Evolutionary conservation across 345 rosid species (phyloP).

Genomic region (Laguncularia racemosa): DNA sequence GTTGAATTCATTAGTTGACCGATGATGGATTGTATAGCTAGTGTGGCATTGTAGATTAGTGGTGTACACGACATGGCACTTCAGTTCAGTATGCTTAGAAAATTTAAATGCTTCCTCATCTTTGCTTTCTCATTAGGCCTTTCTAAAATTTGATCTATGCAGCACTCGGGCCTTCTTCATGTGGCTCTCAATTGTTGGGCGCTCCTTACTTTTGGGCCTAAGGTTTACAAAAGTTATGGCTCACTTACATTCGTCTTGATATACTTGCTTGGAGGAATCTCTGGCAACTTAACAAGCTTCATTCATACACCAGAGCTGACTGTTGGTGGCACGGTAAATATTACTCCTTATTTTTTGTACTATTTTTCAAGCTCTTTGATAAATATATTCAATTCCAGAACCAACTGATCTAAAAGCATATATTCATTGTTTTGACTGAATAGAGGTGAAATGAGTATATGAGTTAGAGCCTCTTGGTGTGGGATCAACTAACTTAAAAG

Average conservation of each 20-base stretch:
- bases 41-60: no score
- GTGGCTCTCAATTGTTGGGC: conserved; percentile 79
- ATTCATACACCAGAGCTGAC: conserved; percentile 75
- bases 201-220: conserved; percentile 70
- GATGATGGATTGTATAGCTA: no score
- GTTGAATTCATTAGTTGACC: no score
- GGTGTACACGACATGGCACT: no score
- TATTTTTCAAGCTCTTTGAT: not conserved
- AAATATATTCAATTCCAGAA: not conserved
- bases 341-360: conserved; percentile 2
- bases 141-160: conserved; percentile 13
- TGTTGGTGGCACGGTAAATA: conserved; percentile 85
- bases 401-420: not conserved
- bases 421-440: no score
- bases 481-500: no score
- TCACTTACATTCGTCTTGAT: conserved; percentile 65
- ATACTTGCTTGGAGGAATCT: conserved; percentile 78
- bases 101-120: no score
- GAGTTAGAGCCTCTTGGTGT: no score
- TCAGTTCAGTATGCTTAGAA: no score
- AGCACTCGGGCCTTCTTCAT: conserved; percentile 79
- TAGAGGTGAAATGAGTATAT: not conserved
- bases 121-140: not conserved
- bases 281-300: conserved; percentile 83
- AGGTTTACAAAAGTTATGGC: conserved; percentile 69